Conservation (phyloP, 345 rosid species). For the Trapa bicornis region DNA sequence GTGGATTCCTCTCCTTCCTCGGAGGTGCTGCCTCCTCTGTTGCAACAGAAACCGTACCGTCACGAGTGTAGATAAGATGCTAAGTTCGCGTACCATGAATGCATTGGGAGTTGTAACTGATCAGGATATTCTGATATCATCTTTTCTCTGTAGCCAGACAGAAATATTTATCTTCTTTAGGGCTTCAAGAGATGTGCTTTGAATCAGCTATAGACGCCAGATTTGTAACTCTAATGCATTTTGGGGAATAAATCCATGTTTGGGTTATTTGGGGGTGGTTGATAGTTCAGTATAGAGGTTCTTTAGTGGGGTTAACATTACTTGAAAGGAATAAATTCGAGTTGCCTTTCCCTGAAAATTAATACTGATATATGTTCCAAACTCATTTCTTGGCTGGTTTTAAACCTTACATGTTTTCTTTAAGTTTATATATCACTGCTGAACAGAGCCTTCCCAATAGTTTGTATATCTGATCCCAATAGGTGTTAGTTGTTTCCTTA, state of each 20-base stretch:
- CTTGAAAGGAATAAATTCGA: background rate
- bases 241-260: background rate
- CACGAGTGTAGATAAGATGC: conserved; percentile 3
- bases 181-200: background rate
- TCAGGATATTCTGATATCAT: background rate
- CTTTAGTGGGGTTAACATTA: background rate
- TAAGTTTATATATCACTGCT: background rate
- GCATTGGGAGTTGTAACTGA: background rate
- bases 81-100: background rate
- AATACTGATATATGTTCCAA: background rate
- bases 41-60: conserved; percentile 1
- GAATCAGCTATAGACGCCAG: background rate
- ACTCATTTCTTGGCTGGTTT: background rate
- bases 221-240: background rate
- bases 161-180: background rate
- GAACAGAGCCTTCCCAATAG: background rate
- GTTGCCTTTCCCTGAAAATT: background rate
- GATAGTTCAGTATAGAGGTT: background rate
- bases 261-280: background rate
- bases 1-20: conserved; percentile 14
- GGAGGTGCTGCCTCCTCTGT: conserved; percentile 11
- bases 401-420: background rate
- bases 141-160: background rate
- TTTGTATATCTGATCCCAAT: background rate
- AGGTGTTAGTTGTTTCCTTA: background rate